These are phyloP conservation scores for Boletellus ananiceps DNA, from an alignment of 768 basidiomycete species.

Conservation along the genomic window DNA sequence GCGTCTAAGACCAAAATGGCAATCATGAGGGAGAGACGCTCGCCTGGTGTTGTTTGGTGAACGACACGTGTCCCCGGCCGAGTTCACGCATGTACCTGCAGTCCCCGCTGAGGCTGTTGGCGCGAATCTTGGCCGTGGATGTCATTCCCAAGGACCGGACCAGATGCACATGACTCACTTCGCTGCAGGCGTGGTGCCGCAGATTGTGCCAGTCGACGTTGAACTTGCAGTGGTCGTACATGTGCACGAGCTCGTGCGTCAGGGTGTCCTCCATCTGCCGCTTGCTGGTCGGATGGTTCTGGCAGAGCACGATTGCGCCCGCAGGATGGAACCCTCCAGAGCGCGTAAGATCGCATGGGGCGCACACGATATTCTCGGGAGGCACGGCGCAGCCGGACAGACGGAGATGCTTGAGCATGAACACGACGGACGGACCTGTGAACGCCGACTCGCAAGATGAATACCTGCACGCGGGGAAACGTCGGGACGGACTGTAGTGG, in stretches of 20 bases:
- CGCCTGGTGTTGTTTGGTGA: slow-evolving; percentile 95
- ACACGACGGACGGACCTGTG: slow-evolving; percentile 78
- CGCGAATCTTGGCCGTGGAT: slow-evolving; percentile 72
- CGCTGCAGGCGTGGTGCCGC: slow-evolving; percentile 93
- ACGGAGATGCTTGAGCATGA: slow-evolving; percentile 89
- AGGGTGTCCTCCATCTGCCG: slow-evolving; percentile 92
- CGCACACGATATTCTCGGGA: slow-evolving; percentile 71
- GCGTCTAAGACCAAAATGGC: slow-evolving; percentile 10
- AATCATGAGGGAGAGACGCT: slow-evolving; percentile 8
- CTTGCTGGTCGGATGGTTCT: slow-evolving; percentile 75
- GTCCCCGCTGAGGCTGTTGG: slow-evolving; percentile 91
- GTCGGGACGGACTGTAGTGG: slow-evolving; percentile 55
- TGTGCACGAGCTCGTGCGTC: slow-evolving; percentile 89
- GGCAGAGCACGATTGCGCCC: slow-evolving; percentile 80
- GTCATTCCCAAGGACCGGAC: neutral
- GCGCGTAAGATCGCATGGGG: slow-evolving; percentile 69
- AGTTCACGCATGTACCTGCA: slow-evolving; percentile 85
- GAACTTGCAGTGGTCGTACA: slow-evolving; percentile 94
- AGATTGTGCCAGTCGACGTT: slow-evolving; percentile 89
- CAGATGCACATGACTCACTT: slow-evolving; percentile 50
- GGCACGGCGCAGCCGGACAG: slow-evolving; percentile 69
- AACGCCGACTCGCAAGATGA: slow-evolving; percentile 11
- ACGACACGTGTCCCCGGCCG: slow-evolving; percentile 65
- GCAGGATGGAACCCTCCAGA: slow-evolving; percentile 85
- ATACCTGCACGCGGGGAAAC: slow-evolving; percentile 7